Conservation (phyloP, 352 stramenopile species). For the Phytophthora brassicae region DNA sequence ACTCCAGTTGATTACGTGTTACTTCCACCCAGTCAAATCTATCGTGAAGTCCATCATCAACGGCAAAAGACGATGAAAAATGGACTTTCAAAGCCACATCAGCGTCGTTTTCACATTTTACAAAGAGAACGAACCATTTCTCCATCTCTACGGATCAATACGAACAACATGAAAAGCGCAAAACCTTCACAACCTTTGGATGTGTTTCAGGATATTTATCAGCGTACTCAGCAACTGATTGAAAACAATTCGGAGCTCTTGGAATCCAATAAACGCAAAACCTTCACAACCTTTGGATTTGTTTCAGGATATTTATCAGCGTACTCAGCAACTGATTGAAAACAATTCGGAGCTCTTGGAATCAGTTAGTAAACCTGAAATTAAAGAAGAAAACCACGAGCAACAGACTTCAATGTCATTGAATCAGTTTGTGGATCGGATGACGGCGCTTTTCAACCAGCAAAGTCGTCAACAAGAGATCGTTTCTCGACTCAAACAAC, state of each 20-base stretch:
- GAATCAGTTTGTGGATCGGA: constrained; percentile 9
- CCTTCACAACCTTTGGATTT: constrained; percentile 1
- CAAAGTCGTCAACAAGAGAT: constrained; percentile 12
- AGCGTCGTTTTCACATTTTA: constrained; percentile 6
- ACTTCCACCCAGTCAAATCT: constrained; percentile 28
- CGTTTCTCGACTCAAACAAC: constrained; percentile 20
- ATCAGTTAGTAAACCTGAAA: neutral
- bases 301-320: constrained; percentile 11
- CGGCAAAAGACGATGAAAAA: neutral
- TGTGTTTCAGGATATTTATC: constrained; percentile 11
- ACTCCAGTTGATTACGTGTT: constrained; percentile 25
- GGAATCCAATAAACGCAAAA: no score
- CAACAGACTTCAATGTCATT: constrained; percentile 9
- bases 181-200: constrained; percentile 1
- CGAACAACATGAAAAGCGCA: neutral
- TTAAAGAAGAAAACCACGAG: neutral
- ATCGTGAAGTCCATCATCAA: constrained; percentile 22
- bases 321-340: constrained; percentile 8
- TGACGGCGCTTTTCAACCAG: constrained; percentile 19
- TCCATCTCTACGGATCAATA: neutral
- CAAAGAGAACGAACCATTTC: neutral
- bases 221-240: constrained; percentile 3
- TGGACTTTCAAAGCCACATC: constrained; percentile 19
- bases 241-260: no score
- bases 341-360: neutral